Conservation (phyloP, 202 grass and related monocot genomes). For the Musa balbisiana region DNA sequence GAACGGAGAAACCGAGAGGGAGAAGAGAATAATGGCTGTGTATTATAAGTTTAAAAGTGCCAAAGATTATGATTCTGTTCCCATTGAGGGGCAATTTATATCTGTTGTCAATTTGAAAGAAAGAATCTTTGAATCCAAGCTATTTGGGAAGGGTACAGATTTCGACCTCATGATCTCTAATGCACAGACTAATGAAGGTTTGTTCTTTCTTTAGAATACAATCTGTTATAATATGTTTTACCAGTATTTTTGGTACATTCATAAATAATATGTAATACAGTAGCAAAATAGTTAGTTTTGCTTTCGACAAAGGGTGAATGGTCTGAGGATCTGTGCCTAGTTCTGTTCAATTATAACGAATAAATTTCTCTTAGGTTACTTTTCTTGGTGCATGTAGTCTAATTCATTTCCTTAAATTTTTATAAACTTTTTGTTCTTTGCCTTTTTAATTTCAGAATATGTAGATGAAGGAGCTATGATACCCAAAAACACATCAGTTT, state of each 20-base stretch:
- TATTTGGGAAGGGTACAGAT: constrained; percentile 90
- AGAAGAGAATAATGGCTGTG: constrained; percentile 66
- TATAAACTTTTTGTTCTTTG: constrained; percentile 29
- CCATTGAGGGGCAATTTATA: constrained; percentile 91
- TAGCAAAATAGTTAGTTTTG: neutral
- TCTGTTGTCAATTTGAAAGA: constrained; percentile 90
- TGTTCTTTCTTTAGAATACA: constrained; percentile 37
- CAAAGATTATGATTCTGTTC: constrained; percentile 86
- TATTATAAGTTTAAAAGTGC: constrained; percentile 99
- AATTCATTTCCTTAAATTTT: constrained; percentile 5
- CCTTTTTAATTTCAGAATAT: constrained; percentile 78
- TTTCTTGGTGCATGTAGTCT: constrained; percentile 14
- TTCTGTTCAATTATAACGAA: neutral
- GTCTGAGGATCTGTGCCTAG: neutral
- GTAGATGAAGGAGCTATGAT: constrained; percentile 82
- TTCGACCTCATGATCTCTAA: constrained; percentile 95
- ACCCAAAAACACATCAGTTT: constrained; percentile 89
- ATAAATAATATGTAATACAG: neutral
- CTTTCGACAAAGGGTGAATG: neutral
- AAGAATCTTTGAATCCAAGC: constrained; percentile 87
- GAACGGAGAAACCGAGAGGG: constrained; percentile 1
- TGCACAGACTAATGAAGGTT: constrained; percentile 92
- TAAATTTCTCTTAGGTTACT: constrained; percentile 7
- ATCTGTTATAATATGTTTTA: neutral
- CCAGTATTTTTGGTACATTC: neutral